Conservation (phyloP, 192 early-diverging fungal species). For the Coemansia sp. region DNA sequence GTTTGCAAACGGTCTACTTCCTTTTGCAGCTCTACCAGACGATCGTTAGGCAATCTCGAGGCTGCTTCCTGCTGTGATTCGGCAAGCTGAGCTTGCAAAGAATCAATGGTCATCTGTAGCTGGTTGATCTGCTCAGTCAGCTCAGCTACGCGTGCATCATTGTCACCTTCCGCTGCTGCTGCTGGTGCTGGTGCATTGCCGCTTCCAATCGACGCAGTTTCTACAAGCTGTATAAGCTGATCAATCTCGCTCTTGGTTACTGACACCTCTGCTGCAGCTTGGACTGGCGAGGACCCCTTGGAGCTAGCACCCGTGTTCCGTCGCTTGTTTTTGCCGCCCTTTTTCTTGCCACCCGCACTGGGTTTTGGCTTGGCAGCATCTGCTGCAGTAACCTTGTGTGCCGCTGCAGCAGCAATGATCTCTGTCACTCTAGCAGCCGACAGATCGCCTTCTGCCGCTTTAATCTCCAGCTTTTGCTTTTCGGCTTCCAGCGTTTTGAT, state of each 20-base stretch:
- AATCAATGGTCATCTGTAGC: slow-evolving; percentile 1
- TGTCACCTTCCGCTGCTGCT: too few relatives aligned
- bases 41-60: not conserved
- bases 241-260: slow-evolving; percentile 24
- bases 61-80: slow-evolving; percentile 10
- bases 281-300: slow-evolving; percentile 13
- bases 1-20: slow-evolving; percentile 1
- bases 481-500: slow-evolving; percentile 7
- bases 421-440: slow-evolving; percentile 11
- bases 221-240: slow-evolving; percentile 30
- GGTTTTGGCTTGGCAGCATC: slow-evolving; percentile 12
- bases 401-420: slow-evolving; percentile 29
- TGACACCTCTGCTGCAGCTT: not conserved
- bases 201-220: not conserved
- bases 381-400: slow-evolving; percentile 5
- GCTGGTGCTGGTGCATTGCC: not conserved
- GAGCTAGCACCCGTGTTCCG: slow-evolving; percentile 18
- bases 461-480: not conserved
- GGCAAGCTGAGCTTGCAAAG: slow-evolving; percentile 9
- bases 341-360: slow-evolving; percentile 17
- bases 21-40: not conserved
- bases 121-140: not conserved
- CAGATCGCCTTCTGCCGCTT: too few relatives aligned
- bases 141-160: slow-evolving; percentile 2
- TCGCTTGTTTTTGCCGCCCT: slow-evolving; percentile 33